These are phyloP conservation scores for Beauveria australis DNA, from an alignment of 2,329 filamentous ascomycete species.

Conservation along the genomic window DNA sequence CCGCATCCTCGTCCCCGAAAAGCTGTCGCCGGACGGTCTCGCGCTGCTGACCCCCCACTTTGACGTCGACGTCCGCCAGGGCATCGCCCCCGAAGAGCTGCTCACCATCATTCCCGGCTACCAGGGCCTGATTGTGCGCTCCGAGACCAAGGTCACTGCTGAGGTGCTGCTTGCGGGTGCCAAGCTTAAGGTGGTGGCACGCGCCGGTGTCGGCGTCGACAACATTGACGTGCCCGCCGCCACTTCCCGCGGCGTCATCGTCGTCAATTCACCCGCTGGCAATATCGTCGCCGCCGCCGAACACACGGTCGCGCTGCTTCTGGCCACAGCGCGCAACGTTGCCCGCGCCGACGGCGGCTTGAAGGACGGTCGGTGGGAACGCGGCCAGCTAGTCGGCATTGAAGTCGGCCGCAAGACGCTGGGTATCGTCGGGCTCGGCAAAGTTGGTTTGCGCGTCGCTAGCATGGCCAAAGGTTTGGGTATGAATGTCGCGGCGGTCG, in stretches of 20 bases:
- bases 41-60: conserved; percentile 57
- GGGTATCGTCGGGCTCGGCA: conserved; percentile 72
- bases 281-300: conserved; percentile 77
- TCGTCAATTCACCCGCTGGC: conserved; percentile 71
- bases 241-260: conserved; percentile 65
- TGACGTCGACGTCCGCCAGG: conserved; percentile 60
- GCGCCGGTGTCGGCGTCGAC: conserved; percentile 75
- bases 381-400: conserved; percentile 64
- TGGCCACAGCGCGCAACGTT: conserved; percentile 67
- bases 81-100: conserved; percentile 55
- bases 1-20: conserved; percentile 66
- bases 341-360: conserved; percentile 61
- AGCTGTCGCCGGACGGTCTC: conserved; percentile 71
- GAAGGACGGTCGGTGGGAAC: conserved; percentile 68
- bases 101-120: conserved; percentile 60
- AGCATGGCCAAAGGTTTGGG: conserved; percentile 70
- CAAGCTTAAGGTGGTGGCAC: conserved; percentile 67
- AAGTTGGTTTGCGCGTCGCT: conserved; percentile 73
- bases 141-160: conserved; percentile 72
- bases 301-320: conserved; percentile 66
- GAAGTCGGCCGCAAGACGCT: conserved; percentile 72
- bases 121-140: conserved; percentile 70
- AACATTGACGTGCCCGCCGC: conserved; percentile 71
- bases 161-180: conserved; percentile 57
- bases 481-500: conserved; percentile 67